Base-by-base conservation (phyloP, 306 rosid species). In the Vicia faba region DNA sequence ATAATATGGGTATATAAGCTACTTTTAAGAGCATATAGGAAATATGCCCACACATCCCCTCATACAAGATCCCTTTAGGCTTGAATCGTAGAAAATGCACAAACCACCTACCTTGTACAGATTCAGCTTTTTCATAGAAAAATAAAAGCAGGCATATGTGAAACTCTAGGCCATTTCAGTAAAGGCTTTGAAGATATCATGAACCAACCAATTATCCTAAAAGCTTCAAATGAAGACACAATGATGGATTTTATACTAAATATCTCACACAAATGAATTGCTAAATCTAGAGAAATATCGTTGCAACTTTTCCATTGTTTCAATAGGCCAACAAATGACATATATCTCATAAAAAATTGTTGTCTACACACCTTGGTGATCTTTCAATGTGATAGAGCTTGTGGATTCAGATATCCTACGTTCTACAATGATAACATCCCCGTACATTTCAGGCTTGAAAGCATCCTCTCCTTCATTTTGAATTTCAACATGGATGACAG, bases 381-480 rank as follows among this genome's bases (percentile, higher is more conserved):
- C 85, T 83, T 89, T 89, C 54, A 93, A 84, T 36, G 80, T 67
- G 40, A 78, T 80, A 57, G 89, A 41, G 76, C 76, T 79, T 11
- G 88, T 25, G 51, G 89, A 71, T 71, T 81, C 96, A 43, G 89
- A 76, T 65, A 93, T 84, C 81, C 83, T 82, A 38, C 97, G 91
- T 63, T 93, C 96, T 45, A 93, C 71, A 61, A 65, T 83, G 68
- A 93, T 88, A 63, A 64, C 71, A 61, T 79, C 80, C 7, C 98
- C 97, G 68, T 81, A 93, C 67, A 80, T 41, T 62, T 82, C 85
- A 26, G 84, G 89, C 88, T 88, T 93, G 54, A 93, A 89, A 75
- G 98, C 96, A 82, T 88, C 97, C 57, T 84, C 97, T 48, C 98
- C 98, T 73, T 79, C 82, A 76, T 89, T 93, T 72, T 80, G 84